These are phyloP conservation scores for Astrocystis sublimbata DNA, from an alignment of 495 filamentous ascomycete species.

Conservation along the genomic window DNA sequence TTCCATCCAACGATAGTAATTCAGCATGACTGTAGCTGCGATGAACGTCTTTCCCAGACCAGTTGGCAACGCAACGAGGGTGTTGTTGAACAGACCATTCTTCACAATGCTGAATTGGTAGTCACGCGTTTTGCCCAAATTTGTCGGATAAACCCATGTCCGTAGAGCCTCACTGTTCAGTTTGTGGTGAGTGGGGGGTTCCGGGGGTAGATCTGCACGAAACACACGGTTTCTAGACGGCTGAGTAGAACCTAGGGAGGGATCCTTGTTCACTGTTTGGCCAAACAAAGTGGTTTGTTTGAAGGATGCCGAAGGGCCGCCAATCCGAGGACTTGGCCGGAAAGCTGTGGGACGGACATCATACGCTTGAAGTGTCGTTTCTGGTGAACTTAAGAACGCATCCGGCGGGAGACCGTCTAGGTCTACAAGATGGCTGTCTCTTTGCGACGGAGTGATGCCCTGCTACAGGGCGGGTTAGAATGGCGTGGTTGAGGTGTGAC, in stretches of 20 bases:
- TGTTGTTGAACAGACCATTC: slow-evolving; percentile 84
- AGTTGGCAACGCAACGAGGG: slow-evolving; percentile 90
- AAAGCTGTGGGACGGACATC: slow-evolving; percentile 16
- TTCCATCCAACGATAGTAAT: slow-evolving; percentile 92
- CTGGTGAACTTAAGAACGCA: slow-evolving; percentile 36
- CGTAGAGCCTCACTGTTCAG: slow-evolving; percentile 69
- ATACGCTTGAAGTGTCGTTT: slow-evolving; percentile 13
- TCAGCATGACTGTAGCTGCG: slow-evolving; percentile 94
- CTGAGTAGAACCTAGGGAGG: slow-evolving; percentile 36
- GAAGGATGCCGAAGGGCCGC: slow-evolving; percentile 50
- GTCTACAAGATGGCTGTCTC: slow-evolving; percentile 21
- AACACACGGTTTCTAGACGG: slow-evolving; percentile 58
- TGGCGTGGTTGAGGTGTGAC: neutral
- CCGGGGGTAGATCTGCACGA: slow-evolving; percentile 64
- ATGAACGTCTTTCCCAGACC: slow-evolving; percentile 98
- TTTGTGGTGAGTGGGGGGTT: slow-evolving; percentile 85
- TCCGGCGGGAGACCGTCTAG: slow-evolving; percentile 52
- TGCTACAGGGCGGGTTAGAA: slow-evolving; percentile 21
- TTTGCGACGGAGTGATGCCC: slow-evolving; percentile 24
- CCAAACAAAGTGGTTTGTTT: slow-evolving; percentile 88
- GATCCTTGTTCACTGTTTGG: slow-evolving; percentile 44
- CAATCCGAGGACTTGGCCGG: slow-evolving; percentile 22
- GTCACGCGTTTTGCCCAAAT: slow-evolving; percentile 81
- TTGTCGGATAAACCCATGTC: slow-evolving; percentile 93
- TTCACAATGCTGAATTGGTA: slow-evolving; percentile 95